Conservation (phyloP, 176 grass and related monocot genomes). For the Cymbopogon citratus region DNA sequence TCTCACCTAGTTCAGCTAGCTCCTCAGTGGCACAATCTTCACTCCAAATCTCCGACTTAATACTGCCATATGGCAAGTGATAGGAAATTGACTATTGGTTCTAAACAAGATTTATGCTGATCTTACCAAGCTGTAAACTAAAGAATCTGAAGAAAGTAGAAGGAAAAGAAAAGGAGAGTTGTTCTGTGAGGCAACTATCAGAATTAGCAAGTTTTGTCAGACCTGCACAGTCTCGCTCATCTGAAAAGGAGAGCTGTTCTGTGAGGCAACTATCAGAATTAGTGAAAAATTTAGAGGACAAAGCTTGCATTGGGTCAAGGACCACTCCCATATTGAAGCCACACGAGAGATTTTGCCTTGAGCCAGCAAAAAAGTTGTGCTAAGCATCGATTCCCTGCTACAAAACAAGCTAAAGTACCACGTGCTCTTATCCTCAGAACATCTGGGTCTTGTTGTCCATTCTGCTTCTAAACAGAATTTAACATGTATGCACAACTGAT, state of each 20-base stretch:
- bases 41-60: not conserved
- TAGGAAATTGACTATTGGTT: not conserved
- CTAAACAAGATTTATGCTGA: slow-evolving; percentile 9
- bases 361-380: slow-evolving; percentile 6
- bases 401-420: slow-evolving; percentile 20
- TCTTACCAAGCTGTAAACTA: slow-evolving; percentile 24
- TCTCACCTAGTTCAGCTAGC: slow-evolving; percentile 30
- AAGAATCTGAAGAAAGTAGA: not conserved
- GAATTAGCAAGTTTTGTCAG: not conserved
- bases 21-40: not conserved
- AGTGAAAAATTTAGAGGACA: not conserved
- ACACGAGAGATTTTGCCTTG: slow-evolving; percentile 6
- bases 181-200: not conserved
- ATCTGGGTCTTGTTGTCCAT: not conserved
- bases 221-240: not conserved
- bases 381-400: slow-evolving; percentile 18
- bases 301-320: not conserved
- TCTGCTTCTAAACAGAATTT: not conserved
- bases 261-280: too few species aligned
- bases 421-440: slow-evolving; percentile 18
- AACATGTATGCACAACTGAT: not conserved
- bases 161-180: not conserved
- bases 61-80: slow-evolving; percentile 5
- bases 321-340: slow-evolving; percentile 16
- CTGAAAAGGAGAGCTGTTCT: too few species aligned